Base-by-base conservation (phyloP, 129 eudicot genomes). In the Flaveria ramosissima region DNA sequence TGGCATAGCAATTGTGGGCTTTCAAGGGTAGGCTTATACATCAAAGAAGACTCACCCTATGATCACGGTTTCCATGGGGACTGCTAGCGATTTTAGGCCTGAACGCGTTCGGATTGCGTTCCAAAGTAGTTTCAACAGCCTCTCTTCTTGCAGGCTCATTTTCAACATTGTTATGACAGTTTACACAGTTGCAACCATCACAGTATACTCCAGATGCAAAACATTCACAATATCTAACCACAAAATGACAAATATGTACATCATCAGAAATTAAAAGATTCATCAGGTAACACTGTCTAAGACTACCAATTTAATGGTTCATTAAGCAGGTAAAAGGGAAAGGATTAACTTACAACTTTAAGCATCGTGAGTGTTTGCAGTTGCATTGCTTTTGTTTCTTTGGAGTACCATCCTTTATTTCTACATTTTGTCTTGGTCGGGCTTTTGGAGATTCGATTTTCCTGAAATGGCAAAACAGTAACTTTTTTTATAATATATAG, bases 301-400 rank as follows among this genome's bases (percentile, higher is more conserved):
- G 12, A 23, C 68, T 26, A 15, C 42, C 11, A 15, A 63, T 63
- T 27, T 61, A 14, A 30, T 30, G 45, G 69, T 15, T 63, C 69
- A 30, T 15, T 63, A 61, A 15, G 69, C 4, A 68, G 56, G 27
- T 8, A n/a, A 36, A 16, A 45, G 67, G 39, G 11, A 36, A 26
- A 78, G 47, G 66, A 53, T 36, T 19, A 43, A 73, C 98, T 83
- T 90, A 92, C 98, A 92, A 80, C 79, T 92, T 92, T 84, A 92
- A 86, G 90, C 98, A 92, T 51, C 89, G 85, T 13, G 98, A 92
- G 74, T 92, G 98, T 79, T 92, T 92, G 84, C 98, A 92, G 69
- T 92, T 92, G 80, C 98, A 92, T 77, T 92, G 98, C 71, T 92
- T 92, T 80, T 84, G 90, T 88, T 89, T 92, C 87, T 92, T 92